Evolutionary conservation across 1,284 basidiomycete genomes (phyloP), one percentile per base, ranked within the genome.

Genomic region (Microbotryum violaceum): DNA sequence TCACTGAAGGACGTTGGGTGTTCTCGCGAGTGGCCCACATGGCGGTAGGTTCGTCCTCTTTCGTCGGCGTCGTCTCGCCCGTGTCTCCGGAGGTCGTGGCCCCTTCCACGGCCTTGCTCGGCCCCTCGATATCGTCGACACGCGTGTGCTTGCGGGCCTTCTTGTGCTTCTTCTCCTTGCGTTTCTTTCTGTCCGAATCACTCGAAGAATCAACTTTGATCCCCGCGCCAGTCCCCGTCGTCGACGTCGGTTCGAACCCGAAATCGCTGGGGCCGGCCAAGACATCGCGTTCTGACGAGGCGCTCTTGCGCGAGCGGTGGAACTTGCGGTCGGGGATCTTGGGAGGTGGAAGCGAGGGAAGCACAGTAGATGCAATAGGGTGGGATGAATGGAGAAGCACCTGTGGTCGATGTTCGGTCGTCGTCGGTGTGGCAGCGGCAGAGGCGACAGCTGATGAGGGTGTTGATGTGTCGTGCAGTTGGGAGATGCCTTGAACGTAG

Each of bases 211-310:
- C 51, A 14, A 53, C 6, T n/a, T 53, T 25, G 27, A 68, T 56
- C 10, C 60, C 60, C 0, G 53, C 37, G 9, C 67, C 67, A 1
- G 65, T 63, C 0, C 67, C 67, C 25, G 60, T 66, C 51, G 60
- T 6, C 0, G 67, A 68, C 1, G 31, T 12, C 0, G 65, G 64
- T 23, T 68, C 67, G 57, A 61, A 12, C 5, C 67, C 67, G 7
- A 65, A 68, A 21, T 66, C 60, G 58, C 62, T 64, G n/a, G 67
- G 60, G 0, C 63, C 64, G 21, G 67, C 62, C 25, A 62, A 54
- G 7, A 23, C 14, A n/a, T 59, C 49, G 10, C 49, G 44, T 37
- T 59, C 58, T 4, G 12, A 42, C 14, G 12, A 42, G 12, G 14
- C 37, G 14, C 37, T 23, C 14, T 4, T 20, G 46, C 33, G 44